Evolutionary conservation across 2,329 filamentous ascomycete species (phyloP).

Genomic region (Apiospora phragmitis): DNA sequence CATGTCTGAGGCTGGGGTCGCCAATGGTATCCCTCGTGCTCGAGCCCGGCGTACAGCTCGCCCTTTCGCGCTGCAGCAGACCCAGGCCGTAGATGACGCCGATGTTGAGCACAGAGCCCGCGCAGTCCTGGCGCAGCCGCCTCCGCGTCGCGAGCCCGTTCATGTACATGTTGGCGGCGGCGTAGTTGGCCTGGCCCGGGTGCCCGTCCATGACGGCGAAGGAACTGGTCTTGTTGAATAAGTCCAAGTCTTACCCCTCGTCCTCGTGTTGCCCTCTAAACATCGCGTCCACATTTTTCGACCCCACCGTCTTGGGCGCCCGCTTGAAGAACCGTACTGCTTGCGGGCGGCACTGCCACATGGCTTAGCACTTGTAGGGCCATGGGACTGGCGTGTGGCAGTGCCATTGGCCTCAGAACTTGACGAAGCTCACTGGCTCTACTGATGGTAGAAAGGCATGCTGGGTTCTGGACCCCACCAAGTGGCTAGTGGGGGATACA

Average conservation of each 20-base stretch:
- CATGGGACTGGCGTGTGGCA: neutral
- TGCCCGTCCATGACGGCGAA: slow-evolving; percentile 46
- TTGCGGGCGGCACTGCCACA: neutral
- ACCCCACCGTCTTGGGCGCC: slow-evolving; percentile 42
- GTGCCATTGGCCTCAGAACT: slow-evolving; percentile 15
- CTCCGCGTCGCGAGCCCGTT: slow-evolving; percentile 41
- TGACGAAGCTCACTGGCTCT: neutral
- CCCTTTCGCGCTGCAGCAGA: slow-evolving; percentile 42
- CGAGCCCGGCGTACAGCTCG: slow-evolving; percentile 40
- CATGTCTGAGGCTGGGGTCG: neutral
- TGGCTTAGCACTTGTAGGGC: neutral
- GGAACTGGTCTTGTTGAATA: slow-evolving; percentile 48
- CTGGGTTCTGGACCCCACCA: no score
- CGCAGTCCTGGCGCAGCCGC: slow-evolving; percentile 32
- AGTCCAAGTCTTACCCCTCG: no score
- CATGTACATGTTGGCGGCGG: slow-evolving; percentile 49
- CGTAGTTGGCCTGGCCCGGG: slow-evolving; percentile 45
- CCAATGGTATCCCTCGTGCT: slow-evolving; percentile 41
- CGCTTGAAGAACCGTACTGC: neutral
- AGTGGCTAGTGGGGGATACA: no score
- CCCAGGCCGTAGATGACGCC: slow-evolving; percentile 47
- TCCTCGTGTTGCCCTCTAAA: slow-evolving; percentile 29
- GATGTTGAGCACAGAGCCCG: slow-evolving; percentile 43
- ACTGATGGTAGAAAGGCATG: neutral
- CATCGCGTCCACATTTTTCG: slow-evolving; percentile 37